These are phyloP conservation scores for Lentinula aciculospora DNA, from an alignment of 768 basidiomycete genomes.

Conservation along the genomic window DNA sequence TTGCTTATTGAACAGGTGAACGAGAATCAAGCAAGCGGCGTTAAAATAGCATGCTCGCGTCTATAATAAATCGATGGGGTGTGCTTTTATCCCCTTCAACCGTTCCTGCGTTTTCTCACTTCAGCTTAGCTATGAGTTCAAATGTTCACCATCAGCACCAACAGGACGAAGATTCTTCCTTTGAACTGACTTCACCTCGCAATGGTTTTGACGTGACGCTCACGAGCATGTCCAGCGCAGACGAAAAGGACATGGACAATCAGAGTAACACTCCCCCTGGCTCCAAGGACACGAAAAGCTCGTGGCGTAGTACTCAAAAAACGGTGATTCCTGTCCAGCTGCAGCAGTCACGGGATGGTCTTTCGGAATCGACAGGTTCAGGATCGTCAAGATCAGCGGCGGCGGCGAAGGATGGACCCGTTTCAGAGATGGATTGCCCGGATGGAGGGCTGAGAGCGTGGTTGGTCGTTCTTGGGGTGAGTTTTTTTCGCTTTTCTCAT, in stretches of 20 bases:
- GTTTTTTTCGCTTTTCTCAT: neutral
- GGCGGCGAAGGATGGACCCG: neutral
- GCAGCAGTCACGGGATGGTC: neutral
- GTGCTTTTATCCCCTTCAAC: neutral
- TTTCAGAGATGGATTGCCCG: slow-evolving; percentile 17
- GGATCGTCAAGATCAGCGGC: neutral
- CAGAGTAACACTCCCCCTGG: too few relatives aligned
- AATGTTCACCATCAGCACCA: neutral
- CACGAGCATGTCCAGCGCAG: neutral
- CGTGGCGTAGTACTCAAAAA: neutral
- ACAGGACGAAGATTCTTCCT: neutral
- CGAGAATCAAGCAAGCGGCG: neutral
- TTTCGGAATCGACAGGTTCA: neutral
- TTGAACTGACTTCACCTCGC: neutral
- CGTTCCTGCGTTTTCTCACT: neutral
- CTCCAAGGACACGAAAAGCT: neutral
- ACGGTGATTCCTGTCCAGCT: neutral
- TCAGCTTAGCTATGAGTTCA: neutral
- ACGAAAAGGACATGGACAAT: neutral
- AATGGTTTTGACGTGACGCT: neutral
- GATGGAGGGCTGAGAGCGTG: slow-evolving; percentile 37
- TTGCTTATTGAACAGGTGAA: neutral
- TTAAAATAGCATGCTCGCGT: neutral
- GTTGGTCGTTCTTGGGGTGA: slow-evolving; percentile 31
- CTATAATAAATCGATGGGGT: neutral